These are phyloP conservation scores for Nemania bipapillata DNA, from an alignment of 2,329 filamentous ascomycete species.

Conservation along the genomic window DNA sequence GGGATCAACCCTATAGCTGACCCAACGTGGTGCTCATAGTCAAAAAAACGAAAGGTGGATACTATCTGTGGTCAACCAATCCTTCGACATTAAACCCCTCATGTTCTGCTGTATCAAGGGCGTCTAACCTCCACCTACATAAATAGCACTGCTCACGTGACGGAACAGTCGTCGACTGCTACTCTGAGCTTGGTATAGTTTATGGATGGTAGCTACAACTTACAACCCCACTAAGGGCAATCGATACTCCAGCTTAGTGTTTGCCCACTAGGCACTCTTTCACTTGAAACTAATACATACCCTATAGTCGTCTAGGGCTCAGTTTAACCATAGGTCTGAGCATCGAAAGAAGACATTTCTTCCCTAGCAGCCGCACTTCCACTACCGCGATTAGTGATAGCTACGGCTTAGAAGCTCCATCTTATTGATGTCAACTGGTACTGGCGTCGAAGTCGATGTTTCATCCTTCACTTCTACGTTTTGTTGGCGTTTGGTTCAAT, in stretches of 20 bases:
- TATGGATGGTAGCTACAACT: background rate
- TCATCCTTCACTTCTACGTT: background rate
- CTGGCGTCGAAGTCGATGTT: background rate
- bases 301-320: background rate
- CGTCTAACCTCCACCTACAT: too few relatives aligned
- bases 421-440: background rate
- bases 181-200: background rate
- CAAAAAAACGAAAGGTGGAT: background rate
- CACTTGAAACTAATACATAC: background rate
- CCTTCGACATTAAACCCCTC: too few relatives aligned
- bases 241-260: background rate
- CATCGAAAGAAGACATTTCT: background rate
- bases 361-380: background rate
- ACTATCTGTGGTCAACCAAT: background rate
- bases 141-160: background rate
- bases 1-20: background rate
- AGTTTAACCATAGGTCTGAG: background rate
- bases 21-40: too few relatives aligned
- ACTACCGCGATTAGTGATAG: background rate
- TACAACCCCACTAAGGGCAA: background rate
- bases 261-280: background rate
- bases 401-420: background rate
- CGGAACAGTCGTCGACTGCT: background rate
- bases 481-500: background rate
- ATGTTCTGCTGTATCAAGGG: too few relatives aligned